A percentile compares a stretch with the other conserved stretches of the same genome.
phyloP scores from a whole-genome alignment of 2,329 filamentous ascomycete genomes.

The Xylariales sp. region DNA sequence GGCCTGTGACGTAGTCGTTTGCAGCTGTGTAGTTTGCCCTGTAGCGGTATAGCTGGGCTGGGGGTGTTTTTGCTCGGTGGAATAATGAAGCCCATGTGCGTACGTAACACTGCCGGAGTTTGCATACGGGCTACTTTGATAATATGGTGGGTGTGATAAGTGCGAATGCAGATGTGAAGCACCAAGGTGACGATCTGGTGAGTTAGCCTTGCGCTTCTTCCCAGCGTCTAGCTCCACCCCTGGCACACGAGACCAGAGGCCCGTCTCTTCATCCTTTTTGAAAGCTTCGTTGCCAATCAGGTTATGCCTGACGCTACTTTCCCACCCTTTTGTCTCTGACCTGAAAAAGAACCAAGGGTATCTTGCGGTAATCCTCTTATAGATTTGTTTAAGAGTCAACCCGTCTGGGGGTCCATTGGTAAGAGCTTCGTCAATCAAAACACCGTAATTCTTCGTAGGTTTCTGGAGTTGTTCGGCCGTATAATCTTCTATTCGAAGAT shows the following conservation, averaged over 20 bases:
- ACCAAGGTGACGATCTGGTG: conserved; percentile 59
- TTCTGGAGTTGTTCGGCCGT: conserved; percentile 69
- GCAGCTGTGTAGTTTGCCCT: conserved; percentile 41
- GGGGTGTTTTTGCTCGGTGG: conserved; percentile 42
- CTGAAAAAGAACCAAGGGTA: conserved; percentile 71
- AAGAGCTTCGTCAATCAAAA: conserved; percentile 70
- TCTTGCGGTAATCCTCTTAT: conserved; percentile 68
- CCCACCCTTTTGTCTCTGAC: conserved; percentile 73
- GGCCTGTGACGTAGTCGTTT: conserved; percentile 42
- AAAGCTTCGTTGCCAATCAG: conserved; percentile 72
- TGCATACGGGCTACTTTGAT: conserved; percentile 48
- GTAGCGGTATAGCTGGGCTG: conserved; percentile 42
- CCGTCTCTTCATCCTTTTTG: conserved; percentile 66
- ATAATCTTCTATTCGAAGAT: conserved; percentile 66
- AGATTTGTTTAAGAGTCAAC: conserved; percentile 70
- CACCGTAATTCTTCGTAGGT: conserved; percentile 71
- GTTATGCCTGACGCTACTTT: conserved; percentile 73
- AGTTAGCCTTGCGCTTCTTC: conserved; percentile 68
- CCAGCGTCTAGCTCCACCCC: conserved; percentile 70
- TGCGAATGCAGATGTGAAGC: conserved; percentile 48
- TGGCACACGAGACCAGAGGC: conserved; percentile 68
- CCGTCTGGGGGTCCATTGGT: conserved; percentile 65
- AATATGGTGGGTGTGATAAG: conserved; percentile 47
- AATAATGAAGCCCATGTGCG: conserved; percentile 41
- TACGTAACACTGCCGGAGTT: conserved; percentile 42